Evolutionary conservation across 208 protist species (phyloP), one percentile per base, ranked within the genome.

Genomic region (Trypanosoma lewisi): DNA sequence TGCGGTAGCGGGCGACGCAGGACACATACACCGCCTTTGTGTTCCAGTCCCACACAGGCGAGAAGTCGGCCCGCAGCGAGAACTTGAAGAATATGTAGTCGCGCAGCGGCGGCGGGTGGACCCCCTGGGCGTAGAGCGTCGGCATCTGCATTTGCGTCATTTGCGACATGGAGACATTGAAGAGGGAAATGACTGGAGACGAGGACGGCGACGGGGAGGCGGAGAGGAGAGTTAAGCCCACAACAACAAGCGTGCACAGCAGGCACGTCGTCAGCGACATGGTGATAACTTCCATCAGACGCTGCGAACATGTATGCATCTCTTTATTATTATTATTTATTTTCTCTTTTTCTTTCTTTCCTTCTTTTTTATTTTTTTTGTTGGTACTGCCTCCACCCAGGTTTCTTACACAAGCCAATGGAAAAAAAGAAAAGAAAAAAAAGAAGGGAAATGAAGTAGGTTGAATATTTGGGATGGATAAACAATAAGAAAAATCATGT

Each of bases 1-100:
- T 78, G 14, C n/a, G 2, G 68, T 89, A 94, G 31, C 77, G 75
- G n/a, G 69, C 83, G 9, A 89, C 45, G 23, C 85, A 72, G 25
- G 72, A 57, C 16, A 87, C 70, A 45, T 88, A 94, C 17, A 94
- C 75, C 0, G 73, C 63, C 48, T 91, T 86, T 25, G 84, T 91
- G 67, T 94, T 94, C 82, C 87, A 94, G 72, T 91, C 81, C 82
- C 82, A 94, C 4, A 67, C 56, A 16, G 56, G 45, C 0, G 65
- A 59, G 21, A 94, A 87, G 66, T 91, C 77, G 11, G 79, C 58
- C 5, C 33, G 52, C 55, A 77, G 68, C 2, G 58, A 77, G 19
- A 89, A 36, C 14, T 49, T 57, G 25, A 91, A 6, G 3, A 75
- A 12, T 11, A 87, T 21, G 33, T 73, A 69, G 47, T 91, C 65